Base-by-base conservation (phyloP, 352 stramenopile genomes). In the Phytopythium sindhum region DNA sequence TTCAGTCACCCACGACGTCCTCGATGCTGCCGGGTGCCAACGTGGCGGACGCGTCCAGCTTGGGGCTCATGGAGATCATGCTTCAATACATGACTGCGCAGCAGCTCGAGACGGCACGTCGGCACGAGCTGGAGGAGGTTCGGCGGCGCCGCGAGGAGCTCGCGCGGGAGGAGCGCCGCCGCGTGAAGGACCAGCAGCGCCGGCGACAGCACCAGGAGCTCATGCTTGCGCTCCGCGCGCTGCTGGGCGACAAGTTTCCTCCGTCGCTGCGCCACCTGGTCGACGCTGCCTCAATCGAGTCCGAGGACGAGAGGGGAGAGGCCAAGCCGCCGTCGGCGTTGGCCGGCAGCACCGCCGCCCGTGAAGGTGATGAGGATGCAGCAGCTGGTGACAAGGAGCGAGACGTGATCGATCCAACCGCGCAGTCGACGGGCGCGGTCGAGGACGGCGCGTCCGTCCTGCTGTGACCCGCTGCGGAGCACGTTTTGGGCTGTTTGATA, bases 51-150 rank as follows among this genome's bases (percentile, higher is more conserved):
- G 15, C 72, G 11, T 63, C 60, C 17, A 55, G 57, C 21, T 61
- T 83, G n/a, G 65, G 67, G 0, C 35, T 84, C 29, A 75, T 88
- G 72, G 78, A 89, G 51, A 60, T 80, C 29, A 60, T 86, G 55
- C 64, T 88, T 39, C 73, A 83, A 54, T 83, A 77, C 63, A 77
- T 89, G 70, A 67, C 75, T 31, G 64, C 74, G 2, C 80, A 89
- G 60, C 78, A 89, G 44, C 57, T 72, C 7, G 80, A 88, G 48
- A 77, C 42, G 5, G 60, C 62, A n/a, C 65, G 67, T 12, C 75
- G 68, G 31, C 31, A 69, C 2, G 64, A 87, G 54, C 31, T 58
- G 19, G 75, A 86, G 11, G 63, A 77, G 35, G 70, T 72, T 48
- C 68, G 70, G 42, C 63, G 67, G 26, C 67, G 64, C 31, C 60